phyloP scores from a whole-genome alignment of 2,329 filamentous ascomycete species.

The Aureobasidium pullulans region DNA sequence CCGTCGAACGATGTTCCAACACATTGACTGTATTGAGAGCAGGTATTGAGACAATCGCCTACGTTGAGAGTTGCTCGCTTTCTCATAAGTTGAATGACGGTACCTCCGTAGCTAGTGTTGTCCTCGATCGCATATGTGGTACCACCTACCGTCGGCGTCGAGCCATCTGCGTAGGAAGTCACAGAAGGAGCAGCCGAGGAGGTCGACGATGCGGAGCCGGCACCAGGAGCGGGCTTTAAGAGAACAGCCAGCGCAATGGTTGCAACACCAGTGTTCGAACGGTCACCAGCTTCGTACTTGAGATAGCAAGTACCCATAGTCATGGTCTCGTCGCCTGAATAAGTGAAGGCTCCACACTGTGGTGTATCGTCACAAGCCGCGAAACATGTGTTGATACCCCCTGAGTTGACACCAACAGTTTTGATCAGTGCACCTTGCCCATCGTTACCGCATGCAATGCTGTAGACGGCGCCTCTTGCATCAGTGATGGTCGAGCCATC shows the following conservation, averaged over 20 bases:
- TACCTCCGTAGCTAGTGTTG: too few species aligned
- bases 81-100: too few species aligned
- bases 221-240: background rate
- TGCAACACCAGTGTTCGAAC: background rate
- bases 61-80: too few species aligned
- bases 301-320: conserved; percentile 13
- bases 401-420: background rate
- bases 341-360: conserved; percentile 18
- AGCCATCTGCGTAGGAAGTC: too few species aligned
- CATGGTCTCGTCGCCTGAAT: conserved; percentile 16
- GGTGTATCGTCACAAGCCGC: too few species aligned
- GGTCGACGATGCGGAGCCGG: background rate
- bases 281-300: background rate
- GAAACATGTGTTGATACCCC: conserved; percentile 13
- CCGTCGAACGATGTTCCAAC: too few species aligned
- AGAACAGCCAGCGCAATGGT: background rate
- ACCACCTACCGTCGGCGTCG: too few species aligned
- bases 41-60: too few species aligned
- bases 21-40: too few species aligned
- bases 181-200: too few species aligned
- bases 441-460: conserved; percentile 13
- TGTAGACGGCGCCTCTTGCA: conserved; percentile 14
- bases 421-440: background rate
- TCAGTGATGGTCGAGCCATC: conserved; percentile 14
- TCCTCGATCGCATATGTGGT: too few species aligned